Conservation (phyloP, 805 yeast genomes). For the Zygosaccharomyces siamensis region DNA sequence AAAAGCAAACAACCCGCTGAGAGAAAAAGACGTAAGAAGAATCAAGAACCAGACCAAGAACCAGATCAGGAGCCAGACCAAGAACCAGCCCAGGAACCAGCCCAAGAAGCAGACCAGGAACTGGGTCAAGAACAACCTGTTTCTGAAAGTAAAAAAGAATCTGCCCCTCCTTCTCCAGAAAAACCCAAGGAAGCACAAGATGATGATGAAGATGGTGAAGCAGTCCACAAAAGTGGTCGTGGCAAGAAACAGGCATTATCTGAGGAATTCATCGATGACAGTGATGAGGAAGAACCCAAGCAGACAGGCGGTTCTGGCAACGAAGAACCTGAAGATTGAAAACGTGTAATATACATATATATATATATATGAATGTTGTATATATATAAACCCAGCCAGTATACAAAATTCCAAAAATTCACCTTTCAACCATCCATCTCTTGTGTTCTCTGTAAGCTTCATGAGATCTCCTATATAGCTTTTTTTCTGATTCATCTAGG, state of each 20-base stretch:
- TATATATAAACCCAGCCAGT: not conserved
- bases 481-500: conserved; percentile 73
- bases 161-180: conserved; percentile 13
- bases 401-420: not conserved
- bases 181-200: conserved; percentile 12
- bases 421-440: conserved; percentile 36
- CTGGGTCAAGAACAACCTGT: conserved; percentile 4
- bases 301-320: conserved; percentile 15
- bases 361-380: not conserved
- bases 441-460: conserved; percentile 44
- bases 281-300: conserved; percentile 34
- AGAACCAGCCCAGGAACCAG: too few species aligned
- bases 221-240: conserved; percentile 17
- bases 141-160: conserved; percentile 12
- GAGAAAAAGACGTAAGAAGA: conserved; percentile 23
- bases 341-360: conserved; percentile 3
- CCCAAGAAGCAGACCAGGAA: conserved; percentile 5
- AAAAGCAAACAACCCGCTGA: conserved; percentile 34
- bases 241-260: conserved; percentile 32
- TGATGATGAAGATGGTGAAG: conserved; percentile 27
- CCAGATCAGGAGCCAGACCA: conserved; percentile 12
- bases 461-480: conserved; percentile 49
- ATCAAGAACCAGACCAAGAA: conserved; percentile 8
- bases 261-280: conserved; percentile 40
- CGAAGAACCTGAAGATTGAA: conserved; percentile 13